A percentile compares a stretch with the other conserved stretches of the same genome.
Evolutionary conservation across 2,329 filamentous ascomycete genomes (phyloP).

Genomic region (Penicillium sp.): DNA sequence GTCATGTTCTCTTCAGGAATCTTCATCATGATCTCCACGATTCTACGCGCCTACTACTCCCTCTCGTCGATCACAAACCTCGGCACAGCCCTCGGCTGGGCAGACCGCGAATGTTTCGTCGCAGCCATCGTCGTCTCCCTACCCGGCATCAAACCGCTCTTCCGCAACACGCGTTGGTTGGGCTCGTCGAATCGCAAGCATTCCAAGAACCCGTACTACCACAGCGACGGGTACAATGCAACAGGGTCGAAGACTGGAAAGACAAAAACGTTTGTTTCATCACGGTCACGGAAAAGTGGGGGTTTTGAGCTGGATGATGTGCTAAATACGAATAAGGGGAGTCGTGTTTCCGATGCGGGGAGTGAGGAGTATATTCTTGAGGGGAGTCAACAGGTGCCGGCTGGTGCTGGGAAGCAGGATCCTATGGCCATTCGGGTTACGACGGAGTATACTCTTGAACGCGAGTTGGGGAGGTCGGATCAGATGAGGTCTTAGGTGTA

Average conservation of each 20-base stretch:
- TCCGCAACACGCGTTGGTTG: slow-evolving; percentile 16
- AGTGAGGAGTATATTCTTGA: slow-evolving; percentile 17
- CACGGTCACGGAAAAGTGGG: slow-evolving; percentile 1
- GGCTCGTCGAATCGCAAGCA: slow-evolving; percentile 9
- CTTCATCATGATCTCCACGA: slow-evolving; percentile 28
- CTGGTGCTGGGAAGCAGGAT: background rate
- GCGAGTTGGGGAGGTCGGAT: background rate
- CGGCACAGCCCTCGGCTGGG: slow-evolving; percentile 24
- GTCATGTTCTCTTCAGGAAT: slow-evolving; percentile 27
- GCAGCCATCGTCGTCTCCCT: slow-evolving; percentile 24
- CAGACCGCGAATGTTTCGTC: slow-evolving; percentile 26
- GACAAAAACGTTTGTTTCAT: slow-evolving; percentile 11
- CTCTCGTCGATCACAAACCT: slow-evolving; percentile 19
- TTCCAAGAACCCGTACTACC: slow-evolving; percentile 6
- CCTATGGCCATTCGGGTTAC: slow-evolving; percentile 14
- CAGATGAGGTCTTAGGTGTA: background rate
- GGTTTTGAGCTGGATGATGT: slow-evolving; percentile 12
- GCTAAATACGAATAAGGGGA: background rate
- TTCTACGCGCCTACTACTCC: slow-evolving; percentile 28
- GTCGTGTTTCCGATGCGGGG: slow-evolving; percentile 1
- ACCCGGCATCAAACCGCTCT: slow-evolving; percentile 27
- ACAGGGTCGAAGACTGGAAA: slow-evolving; percentile 11
- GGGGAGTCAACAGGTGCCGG: background rate
- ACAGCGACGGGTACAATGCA: slow-evolving; percentile 9
- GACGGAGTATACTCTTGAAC: slow-evolving; percentile 14